phyloP scores from a whole-genome alignment of 169 alveolate species.

The Neospora caninum region DNA sequence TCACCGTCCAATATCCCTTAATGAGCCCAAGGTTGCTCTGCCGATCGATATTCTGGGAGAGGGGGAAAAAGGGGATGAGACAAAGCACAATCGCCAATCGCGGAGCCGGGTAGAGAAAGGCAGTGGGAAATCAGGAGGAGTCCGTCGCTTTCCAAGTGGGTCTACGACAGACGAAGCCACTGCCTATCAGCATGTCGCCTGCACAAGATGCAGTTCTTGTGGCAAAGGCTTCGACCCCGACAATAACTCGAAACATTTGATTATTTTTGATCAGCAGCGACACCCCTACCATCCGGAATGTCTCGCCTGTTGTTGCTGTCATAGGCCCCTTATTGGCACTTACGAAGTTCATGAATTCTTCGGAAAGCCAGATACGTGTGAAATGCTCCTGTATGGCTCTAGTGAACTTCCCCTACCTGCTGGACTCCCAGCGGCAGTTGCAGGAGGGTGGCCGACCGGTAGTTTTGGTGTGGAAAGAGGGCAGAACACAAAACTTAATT shows the following conservation, averaged over 20 bases:
- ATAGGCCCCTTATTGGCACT: neutral
- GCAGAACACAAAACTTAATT: no score
- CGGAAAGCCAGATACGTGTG: neutral
- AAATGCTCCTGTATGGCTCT: neutral
- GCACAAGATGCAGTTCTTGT: slow-evolving; percentile 5
- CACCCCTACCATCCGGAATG: slow-evolving; percentile 2
- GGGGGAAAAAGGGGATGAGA: neutral
- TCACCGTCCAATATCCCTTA: neutral
- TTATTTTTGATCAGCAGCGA: neutral
- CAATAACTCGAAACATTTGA: neutral
- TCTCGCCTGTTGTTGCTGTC: slow-evolving; percentile 38
- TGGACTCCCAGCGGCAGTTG: neutral
- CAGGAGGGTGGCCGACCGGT: neutral
- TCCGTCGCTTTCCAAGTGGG: neutral
- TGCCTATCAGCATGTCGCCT: neutral
- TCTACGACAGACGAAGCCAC: neutral
- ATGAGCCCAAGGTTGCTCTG: neutral
- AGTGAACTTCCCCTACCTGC: neutral
- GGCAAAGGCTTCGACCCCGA: neutral
- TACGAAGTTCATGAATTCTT: slow-evolving; percentile 23
- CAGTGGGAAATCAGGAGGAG: neutral
- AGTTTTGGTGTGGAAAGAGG: neutral
- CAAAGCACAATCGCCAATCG: neutral
- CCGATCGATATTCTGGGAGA: neutral
- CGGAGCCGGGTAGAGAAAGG: neutral